Base-by-base conservation (phyloP, 805 yeast genomes). In the Nakazawaea molendinolei region DNA sequence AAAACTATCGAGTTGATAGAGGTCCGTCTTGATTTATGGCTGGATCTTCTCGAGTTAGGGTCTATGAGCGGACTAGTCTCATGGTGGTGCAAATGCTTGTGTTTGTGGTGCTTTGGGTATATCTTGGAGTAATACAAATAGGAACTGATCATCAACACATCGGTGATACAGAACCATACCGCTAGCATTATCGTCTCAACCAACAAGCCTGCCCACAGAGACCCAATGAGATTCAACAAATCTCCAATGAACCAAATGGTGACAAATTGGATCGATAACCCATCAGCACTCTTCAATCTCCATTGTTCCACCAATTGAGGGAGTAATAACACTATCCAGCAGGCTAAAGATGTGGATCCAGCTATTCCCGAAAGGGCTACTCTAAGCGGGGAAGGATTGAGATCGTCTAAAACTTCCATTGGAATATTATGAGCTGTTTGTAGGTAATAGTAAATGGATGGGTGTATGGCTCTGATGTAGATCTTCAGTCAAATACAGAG, bases 221-320 rank as follows among this genome's bases (percentile, higher is more conserved):
- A 62, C 2, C 94, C 94, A 1, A 63, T 49, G 24, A 84, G 61
- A 51, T 83, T 84, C 44, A 77, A 66, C 7, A 82, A 35, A 49
- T 83, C 94, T 3, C 92, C 92, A 13, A 76, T 46, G 26, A 79
- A 67, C 92, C 92, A 83, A 35, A 78, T 69, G 8, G 70, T 45
- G 18, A 83, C 67, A 48, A 84, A 82, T 5, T 78, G 71, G 22
- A 79, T 67, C 25, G 90, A 74, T 17, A 83, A 75, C 5, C 94
- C 94, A 23, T 81, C 89, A 4, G 86, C 84, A 13, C 77, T 69
- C 50, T 83, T 76, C 36, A 76, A 58, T 36, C 83, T 59, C 87
- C 87, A 84, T 58, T 83, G 90, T 52, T 83, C 94, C 18, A 83
- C 69, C 31, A 83, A 65, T 53, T 83, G 94, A 1, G 94, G 92